phyloP scores from a whole-genome alignment of 768 basidiomycete genomes.

The Pleurotus salmoneostramineus region DNA sequence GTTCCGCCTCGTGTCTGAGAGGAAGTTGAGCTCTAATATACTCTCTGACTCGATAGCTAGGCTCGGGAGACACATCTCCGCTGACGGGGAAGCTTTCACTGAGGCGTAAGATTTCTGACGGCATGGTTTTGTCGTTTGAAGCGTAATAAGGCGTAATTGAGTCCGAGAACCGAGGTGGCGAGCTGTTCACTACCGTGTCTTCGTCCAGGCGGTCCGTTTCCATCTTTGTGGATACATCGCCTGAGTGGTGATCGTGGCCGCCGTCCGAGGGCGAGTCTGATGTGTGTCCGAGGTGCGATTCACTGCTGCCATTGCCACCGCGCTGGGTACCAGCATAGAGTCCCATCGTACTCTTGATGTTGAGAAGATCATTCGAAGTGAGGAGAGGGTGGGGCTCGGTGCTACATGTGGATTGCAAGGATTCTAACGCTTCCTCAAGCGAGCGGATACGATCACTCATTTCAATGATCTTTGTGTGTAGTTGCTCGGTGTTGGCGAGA shows the following conservation, averaged over 20 bases:
- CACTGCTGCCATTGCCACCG: constrained; percentile 5
- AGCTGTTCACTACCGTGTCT: constrained; percentile 1
- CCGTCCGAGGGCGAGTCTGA: constrained; percentile 1
- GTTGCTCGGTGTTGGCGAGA: constrained; percentile 63
- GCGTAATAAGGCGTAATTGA: constrained; percentile 9
- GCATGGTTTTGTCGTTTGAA: constrained; percentile 24
- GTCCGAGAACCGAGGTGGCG: constrained; percentile 4
- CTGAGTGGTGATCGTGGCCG: background rate
- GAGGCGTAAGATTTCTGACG: constrained; percentile 42
- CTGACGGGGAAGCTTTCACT: constrained; percentile 56
- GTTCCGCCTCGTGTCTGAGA: constrained; percentile 49
- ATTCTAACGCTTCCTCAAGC: constrained; percentile 52
- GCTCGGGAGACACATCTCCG: constrained; percentile 41
- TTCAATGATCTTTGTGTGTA: constrained; percentile 60
- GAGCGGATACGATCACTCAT: constrained; percentile 65
- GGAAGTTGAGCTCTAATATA: constrained; percentile 57
- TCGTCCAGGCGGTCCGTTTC: constrained; percentile 9
- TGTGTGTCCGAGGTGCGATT: background rate
- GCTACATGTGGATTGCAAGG: constrained; percentile 22
- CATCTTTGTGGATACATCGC: background rate
- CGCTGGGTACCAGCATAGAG: constrained; percentile 36
- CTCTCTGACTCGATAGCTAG: constrained; percentile 50
- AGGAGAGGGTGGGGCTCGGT: constrained; percentile 47
- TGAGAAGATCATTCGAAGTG: constrained; percentile 36
- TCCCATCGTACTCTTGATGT: constrained; percentile 54